Evolutionary conservation across 148 eudicot species (phyloP).

Genomic region (Cornus controversa): DNA sequence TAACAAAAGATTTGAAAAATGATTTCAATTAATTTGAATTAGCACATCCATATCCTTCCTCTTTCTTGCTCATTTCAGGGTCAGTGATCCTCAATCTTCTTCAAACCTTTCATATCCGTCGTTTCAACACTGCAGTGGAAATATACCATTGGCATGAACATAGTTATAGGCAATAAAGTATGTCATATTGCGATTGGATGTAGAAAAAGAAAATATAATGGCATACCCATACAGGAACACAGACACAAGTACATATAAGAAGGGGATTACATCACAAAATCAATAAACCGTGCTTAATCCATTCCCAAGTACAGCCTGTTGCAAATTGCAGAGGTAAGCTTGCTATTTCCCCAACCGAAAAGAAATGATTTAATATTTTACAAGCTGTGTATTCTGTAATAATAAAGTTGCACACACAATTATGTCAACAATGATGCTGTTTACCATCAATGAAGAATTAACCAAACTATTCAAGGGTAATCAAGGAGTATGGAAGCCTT

Average conservation of each 20-base stretch:
- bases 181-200: not conserved
- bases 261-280: too few species aligned
- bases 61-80: constrained; percentile 9
- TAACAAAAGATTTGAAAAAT: not conserved
- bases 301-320: not conserved
- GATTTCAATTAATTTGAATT: not conserved
- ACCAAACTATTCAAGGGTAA: too few species aligned
- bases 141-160: not conserved
- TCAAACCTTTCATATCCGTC: constrained; percentile 73
- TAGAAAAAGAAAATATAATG: not conserved
- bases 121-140: constrained; percentile 60
- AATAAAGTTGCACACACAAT: not conserved
- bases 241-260: not conserved
- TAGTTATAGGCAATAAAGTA: not conserved
- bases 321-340: not conserved
- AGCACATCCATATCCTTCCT: not conserved
- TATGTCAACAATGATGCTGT: not conserved
- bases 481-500: not conserved
- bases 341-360: not conserved
- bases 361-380: too few species aligned
- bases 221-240: not conserved
- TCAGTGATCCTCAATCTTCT: constrained; percentile 56
- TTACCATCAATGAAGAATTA: not conserved
- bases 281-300: too few species aligned
- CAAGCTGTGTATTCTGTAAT: not conserved